Conservation (phyloP, 305 asterid species). For the Ruellia speciosa region DNA sequence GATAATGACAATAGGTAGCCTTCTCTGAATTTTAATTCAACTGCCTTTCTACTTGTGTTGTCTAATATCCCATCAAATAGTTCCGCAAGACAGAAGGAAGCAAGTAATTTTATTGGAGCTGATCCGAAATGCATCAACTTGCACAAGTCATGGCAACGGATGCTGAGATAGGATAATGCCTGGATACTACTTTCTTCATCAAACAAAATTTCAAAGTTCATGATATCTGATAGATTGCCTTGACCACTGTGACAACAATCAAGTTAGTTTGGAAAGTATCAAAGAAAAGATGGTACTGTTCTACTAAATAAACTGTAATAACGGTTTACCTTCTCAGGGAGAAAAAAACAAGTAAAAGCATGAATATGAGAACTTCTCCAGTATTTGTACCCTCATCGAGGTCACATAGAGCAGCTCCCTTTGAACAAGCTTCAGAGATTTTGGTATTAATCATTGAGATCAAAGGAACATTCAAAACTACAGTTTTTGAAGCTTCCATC, state of each 20-base stretch:
- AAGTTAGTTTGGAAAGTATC: slow-evolving; percentile 14
- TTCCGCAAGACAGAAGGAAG: slow-evolving; percentile 74
- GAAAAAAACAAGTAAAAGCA: slow-evolving; percentile 62
- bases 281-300: slow-evolving; percentile 5
- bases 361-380: slow-evolving; percentile 51
- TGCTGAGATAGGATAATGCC: slow-evolving; percentile 42
- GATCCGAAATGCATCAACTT: slow-evolving; percentile 83
- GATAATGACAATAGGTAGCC: slow-evolving; percentile 46
- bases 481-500: slow-evolving; percentile 66
- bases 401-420: slow-evolving; percentile 68
- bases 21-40: slow-evolving; percentile 33
- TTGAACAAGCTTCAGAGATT: slow-evolving; percentile 56
- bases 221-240: slow-evolving; percentile 52
- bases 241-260: slow-evolving; percentile 38
- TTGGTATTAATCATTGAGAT: slow-evolving; percentile 35
- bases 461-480: slow-evolving; percentile 56
- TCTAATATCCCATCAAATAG: slow-evolving; percentile 47
- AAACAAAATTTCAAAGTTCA: slow-evolving; percentile 39
- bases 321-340: slow-evolving; percentile 58
- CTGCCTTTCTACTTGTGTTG: slow-evolving; percentile 25
- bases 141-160: slow-evolving; percentile 70
- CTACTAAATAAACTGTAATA: slow-evolving; percentile 14
- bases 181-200: slow-evolving; percentile 31
- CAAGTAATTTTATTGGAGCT: slow-evolving; percentile 46
- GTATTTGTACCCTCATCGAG: slow-evolving; percentile 53